Base-by-base conservation (phyloP, 2,329 filamentous ascomycete species). In the Cercospora berteroae region DNA sequence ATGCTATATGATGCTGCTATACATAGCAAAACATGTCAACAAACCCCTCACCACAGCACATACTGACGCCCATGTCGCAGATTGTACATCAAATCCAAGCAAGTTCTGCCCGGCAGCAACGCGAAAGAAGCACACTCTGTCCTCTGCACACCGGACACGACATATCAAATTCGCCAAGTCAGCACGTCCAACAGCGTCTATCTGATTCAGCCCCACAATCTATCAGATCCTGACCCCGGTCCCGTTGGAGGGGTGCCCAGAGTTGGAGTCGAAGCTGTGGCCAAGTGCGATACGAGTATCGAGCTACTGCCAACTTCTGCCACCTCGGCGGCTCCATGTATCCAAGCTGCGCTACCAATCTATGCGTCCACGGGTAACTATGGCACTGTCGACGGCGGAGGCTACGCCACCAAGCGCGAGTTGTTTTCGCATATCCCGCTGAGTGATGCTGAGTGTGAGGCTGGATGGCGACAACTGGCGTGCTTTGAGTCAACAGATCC, bases 111-210 rank as follows among this genome's bases (percentile, higher is more conserved):
- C 42, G 71, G 74, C 29, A 66, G 70, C 13, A 59, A 48, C 52
- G 67, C 74, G 23, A 73, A 60, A 42, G 72, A 71, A 23, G 77
- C 81, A 55, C 81, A 80, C 65, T 84, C 86, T 31, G 86, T 88
- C 67, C 80, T 90, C 67, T 89, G 87, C 78, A 88, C 86, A 2
- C 79, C 81, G 9, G 80, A 80, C 63, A 81, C 84, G 70, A 87
- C 87, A 10, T 90, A 84, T 79, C 82, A 84, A 67, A 78, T 89
- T 61, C 86, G 87, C 71, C 87, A 89, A 76, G 87, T 89, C 62
- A 87, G 88, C 72, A 89, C 87, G 16, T 89, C 87, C 27, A 90
- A 90, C 71, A 87, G 85, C 39, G 81, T 89, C 65, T 86, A 86
- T 76, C 74, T 89, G 42, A 79, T 86, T 25, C 79, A 79, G 60